Evolutionary conservation across 352 stramenopile genomes (phyloP), one percentile per base, ranked within the genome.

Genomic region (Thalassiosira livingstoniorum): DNA sequence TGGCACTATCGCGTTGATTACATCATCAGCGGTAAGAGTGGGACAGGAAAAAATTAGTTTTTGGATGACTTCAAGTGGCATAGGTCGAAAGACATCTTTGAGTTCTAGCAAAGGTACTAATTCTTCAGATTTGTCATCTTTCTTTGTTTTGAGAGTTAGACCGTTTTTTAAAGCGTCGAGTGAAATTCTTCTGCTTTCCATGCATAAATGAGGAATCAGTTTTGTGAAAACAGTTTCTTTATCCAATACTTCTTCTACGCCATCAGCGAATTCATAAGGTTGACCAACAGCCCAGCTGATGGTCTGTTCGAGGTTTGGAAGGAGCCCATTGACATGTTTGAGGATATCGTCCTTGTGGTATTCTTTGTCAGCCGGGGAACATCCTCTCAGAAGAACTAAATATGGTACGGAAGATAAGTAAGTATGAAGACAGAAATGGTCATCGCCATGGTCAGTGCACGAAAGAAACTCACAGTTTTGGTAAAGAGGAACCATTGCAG

Each of bases 21-120:
- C 67, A 58, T 75, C 67, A 10, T 75, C 67, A 42, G 47, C 35
- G 11, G 54, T 66, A 4, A 75, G n/a, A 25, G 4, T 43, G 3
- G 67, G 67, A 27, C 67, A 21, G 23, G 67, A 39, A 58, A 75
- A 75, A 18, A 75, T 51, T 57, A 75, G 61, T 45, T 66, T 66
- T 7, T 60, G 37, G 4, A 66, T 18, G 11, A 39, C 67, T 43
- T 75, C 67, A 39, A 67, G 67, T 47, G 67, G 67, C 23, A 66
- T 45, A 31, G 0, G n/a, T 11, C 54, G 2, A 66, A 75, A 39
- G 35, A 75, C 29, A 21, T n/a, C 31, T 7, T 0, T 34, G 0
- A 66, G 54, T 27, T 45, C 25, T 34, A 55, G 37, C 18, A 55
- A 37, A 54, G 29, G n/a, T 47, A 62, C 1, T 0, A 72, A 18